Conservation (phyloP, 2,329 filamentous ascomycete species). For the Alternaria rosae region DNA sequence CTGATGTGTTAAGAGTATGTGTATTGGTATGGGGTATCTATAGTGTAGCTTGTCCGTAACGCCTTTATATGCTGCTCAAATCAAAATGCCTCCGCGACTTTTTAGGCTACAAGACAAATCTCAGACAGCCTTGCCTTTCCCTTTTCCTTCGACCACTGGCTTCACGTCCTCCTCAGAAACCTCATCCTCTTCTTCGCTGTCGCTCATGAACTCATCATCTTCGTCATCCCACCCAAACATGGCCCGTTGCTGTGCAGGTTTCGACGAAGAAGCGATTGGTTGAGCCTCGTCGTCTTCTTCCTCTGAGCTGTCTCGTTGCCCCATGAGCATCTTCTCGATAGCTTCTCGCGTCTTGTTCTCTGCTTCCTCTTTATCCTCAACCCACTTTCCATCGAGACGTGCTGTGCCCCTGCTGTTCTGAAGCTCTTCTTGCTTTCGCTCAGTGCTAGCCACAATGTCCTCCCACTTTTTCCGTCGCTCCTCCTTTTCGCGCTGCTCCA, state of each 20-base stretch:
- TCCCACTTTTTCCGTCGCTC: constrained; percentile 85
- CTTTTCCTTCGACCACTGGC: constrained; percentile 49
- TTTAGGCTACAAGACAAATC: background rate
- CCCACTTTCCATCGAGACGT: constrained; percentile 85
- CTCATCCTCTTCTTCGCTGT: constrained; percentile 57
- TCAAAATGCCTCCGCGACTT: background rate
- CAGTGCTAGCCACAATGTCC: constrained; percentile 83
- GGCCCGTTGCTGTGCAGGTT: constrained; percentile 50
- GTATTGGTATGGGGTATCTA: constrained; percentile 24
- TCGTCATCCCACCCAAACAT: constrained; percentile 84
- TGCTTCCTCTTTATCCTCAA: constrained; percentile 92
- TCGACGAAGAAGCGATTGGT: constrained; percentile 33
- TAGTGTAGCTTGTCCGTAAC: constrained; percentile 3
- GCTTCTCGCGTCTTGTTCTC: constrained; percentile 82
- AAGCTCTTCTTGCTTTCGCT: constrained; percentile 83
- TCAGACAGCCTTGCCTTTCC: constrained; percentile 51
- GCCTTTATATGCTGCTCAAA: constrained; percentile 10
- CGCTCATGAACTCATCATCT: constrained; percentile 60
- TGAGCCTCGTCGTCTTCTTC: constrained; percentile 43
- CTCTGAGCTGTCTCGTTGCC: constrained; percentile 54
- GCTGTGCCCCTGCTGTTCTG: constrained; percentile 72
- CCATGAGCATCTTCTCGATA: constrained; percentile 62
- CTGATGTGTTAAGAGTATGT: background rate
- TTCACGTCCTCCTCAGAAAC: constrained; percentile 44
- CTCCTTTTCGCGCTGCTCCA: constrained; percentile 94